phyloP scores from a whole-genome alignment of 192 early-diverging fungal species.

The Pilaira anomala region DNA sequence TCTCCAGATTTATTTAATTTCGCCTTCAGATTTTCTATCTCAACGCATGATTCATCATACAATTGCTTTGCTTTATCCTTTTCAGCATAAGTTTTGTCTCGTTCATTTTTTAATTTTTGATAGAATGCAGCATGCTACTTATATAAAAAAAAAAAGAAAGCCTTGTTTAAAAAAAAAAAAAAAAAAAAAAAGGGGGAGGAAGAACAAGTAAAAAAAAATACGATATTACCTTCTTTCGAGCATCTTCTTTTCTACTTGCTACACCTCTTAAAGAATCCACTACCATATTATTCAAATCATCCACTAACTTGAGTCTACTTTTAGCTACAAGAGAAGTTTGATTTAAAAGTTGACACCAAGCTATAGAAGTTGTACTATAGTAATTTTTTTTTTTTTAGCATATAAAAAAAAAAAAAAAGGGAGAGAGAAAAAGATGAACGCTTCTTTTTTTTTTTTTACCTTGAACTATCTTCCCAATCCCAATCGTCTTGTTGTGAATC shows the following conservation, averaged over 20 bases:
- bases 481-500: conserved; percentile 23
- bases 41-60: conserved; percentile 65
- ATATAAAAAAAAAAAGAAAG: too few species aligned
- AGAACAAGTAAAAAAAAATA: background rate
- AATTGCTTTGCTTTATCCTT: conserved; percentile 58
- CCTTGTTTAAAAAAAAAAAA: background rate
- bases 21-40: conserved; percentile 55
- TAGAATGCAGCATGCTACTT: conserved; percentile 63
- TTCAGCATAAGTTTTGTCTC: conserved; percentile 59
- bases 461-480: conserved; percentile 37
- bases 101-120: conserved; percentile 53
- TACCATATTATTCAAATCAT: conserved; percentile 48
- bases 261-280: conserved; percentile 56
- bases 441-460: conserved; percentile 33
- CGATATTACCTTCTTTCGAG: conserved; percentile 59
- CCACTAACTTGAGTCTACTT: conserved; percentile 46
- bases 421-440: too few species aligned
- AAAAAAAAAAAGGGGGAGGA: background rate
- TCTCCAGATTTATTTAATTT: conserved; percentile 61
- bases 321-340: conserved; percentile 54
- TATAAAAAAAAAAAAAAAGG: background rate
- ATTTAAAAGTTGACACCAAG: conserved; percentile 59
- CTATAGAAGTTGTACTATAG: conserved; percentile 50
- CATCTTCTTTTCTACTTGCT: conserved; percentile 59
- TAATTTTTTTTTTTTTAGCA: background rate